Evolutionary conservation across 1,139 yeast genomes (phyloP), one percentile per base, ranked within the genome.

Genomic region (Nakaseomyces kungkrabaensis): DNA sequence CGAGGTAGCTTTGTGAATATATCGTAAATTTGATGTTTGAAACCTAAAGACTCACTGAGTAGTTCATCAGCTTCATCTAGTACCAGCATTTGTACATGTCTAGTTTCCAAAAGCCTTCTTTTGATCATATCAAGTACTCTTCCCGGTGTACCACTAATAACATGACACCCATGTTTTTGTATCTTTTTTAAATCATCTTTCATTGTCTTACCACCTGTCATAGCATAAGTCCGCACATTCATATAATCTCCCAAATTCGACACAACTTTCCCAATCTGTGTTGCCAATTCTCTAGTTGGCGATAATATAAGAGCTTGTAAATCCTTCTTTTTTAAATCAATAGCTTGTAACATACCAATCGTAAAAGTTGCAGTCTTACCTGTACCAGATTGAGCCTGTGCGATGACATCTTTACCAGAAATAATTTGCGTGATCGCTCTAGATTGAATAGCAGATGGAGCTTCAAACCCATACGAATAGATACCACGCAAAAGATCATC

Each of bases 331-430:
- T 75, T 77, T 29, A 85, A 67, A 56, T 89, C 95, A 24, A 88
- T 74, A 22, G 77, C 88, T 66, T 90, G 89, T 50, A 92, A 72
- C 83, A 87, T 84, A 9, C 96, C 96, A 51, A 92, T 88, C 13
- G 96, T 78, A 66, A 92, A 92, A 0, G 98, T 92, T 24, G 97
- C 98, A 0, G 98, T 92, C 68, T 92, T 92, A 63, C 98, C 98
- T 1, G 98, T 92, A 54, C 98, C 98, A 4, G 96, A 87, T 67
- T 92, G 98, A 9, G 97, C 97, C 69, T 92, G 98, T 25, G 97
- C 97, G 53, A 92, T 87, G 2, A 92, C 86, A 66, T 92, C 98
- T 60, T 83, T 78, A 4, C 97, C 97, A 48, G 83, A 78, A 49
- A 90, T 88, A 55, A 90, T 89, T 63, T 90, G 97, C 71, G 85